phyloP scores from a whole-genome alignment of 2,329 filamentous ascomycete species.

The Phialemonium atrogriseum region DNA sequence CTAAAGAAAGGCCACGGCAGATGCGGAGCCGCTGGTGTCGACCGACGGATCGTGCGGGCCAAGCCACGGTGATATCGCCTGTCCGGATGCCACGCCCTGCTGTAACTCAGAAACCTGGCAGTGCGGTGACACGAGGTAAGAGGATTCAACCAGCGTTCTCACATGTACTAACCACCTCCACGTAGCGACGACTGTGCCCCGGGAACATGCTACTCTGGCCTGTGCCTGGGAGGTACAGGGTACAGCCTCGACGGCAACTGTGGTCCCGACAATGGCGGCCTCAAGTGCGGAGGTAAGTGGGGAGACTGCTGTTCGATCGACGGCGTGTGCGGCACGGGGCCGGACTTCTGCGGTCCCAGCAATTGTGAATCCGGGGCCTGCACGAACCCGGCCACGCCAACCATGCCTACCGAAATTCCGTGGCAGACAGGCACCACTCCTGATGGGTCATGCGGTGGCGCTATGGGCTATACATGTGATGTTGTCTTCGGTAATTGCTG shows the following conservation, averaged over 20 bases:
- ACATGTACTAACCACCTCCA: constrained; percentile 4
- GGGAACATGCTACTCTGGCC: constrained; percentile 24
- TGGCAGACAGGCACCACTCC: too few species aligned
- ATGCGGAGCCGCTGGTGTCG: neutral
- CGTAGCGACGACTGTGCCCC: constrained; percentile 20
- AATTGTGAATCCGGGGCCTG: constrained; percentile 13
- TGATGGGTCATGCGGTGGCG: too few species aligned
- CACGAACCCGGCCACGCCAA: too few species aligned
- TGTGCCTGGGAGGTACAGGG: constrained; percentile 17
- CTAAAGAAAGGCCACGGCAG: too few species aligned
- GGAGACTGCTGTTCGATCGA: constrained; percentile 20
- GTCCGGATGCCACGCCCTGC: neutral
- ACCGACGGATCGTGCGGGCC: constrained; percentile 1
- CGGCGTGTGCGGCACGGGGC: constrained; percentile 17
- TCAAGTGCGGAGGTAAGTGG: constrained; percentile 22
- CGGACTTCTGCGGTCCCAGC: constrained; percentile 13
- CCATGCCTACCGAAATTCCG: too few species aligned
- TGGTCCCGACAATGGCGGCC: constrained; percentile 18
- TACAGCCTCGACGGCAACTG: constrained; percentile 26
- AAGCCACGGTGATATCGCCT: neutral
- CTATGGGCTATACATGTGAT: too few species aligned
- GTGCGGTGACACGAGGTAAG: constrained; percentile 11
- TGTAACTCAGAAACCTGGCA: constrained; percentile 1
- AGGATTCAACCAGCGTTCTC: constrained; percentile 4
- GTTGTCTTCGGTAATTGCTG: too few species aligned